Evolutionary conservation across 805 yeast genomes (phyloP).

Genomic region (Kregervanrija fluxuum): DNA sequence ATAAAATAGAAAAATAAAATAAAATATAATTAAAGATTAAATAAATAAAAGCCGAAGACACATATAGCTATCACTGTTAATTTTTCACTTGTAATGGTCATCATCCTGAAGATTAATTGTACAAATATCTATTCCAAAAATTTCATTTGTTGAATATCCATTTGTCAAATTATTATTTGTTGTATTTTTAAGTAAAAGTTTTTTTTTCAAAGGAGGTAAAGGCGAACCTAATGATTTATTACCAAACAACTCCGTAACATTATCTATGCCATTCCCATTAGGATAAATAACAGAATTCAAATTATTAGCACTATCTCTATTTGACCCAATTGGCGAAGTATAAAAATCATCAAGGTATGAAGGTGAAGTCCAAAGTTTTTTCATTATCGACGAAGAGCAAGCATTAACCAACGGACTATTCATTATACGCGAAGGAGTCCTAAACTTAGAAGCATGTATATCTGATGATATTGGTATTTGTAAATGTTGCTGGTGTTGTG

Average conservation of each 20-base stretch:
- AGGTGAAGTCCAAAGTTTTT: slow-evolving; percentile 59
- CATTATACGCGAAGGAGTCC: slow-evolving; percentile 20
- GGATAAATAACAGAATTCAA: neutral
- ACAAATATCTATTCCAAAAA: slow-evolving; percentile 52
- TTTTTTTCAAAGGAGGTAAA: slow-evolving; percentile 2
- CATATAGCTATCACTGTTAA: neutral
- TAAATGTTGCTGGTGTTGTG: neutral
- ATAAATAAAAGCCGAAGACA: neutral
- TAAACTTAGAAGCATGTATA: slow-evolving; percentile 18
- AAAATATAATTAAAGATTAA: neutral
- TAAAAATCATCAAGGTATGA: slow-evolving; percentile 62
- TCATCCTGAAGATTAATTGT: slow-evolving; percentile 27
- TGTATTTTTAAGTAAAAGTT: neutral
- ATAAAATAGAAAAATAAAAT: neutral
- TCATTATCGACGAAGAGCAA: slow-evolving; percentile 34
- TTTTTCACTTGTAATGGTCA: slow-evolving; percentile 6
- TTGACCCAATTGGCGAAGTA: slow-evolving; percentile 36
- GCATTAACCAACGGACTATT: slow-evolving; percentile 16
- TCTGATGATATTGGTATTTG: slow-evolving; percentile 3
- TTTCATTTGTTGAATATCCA: slow-evolving; percentile 35
- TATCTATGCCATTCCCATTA: no score
- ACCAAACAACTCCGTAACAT: no score
- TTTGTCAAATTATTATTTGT: slow-evolving; percentile 1
- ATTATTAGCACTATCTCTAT: neutral
- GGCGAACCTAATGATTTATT: slow-evolving; percentile 10